Conservation (phyloP, 257 asterid species). For the Capsicum chinense region DNA sequence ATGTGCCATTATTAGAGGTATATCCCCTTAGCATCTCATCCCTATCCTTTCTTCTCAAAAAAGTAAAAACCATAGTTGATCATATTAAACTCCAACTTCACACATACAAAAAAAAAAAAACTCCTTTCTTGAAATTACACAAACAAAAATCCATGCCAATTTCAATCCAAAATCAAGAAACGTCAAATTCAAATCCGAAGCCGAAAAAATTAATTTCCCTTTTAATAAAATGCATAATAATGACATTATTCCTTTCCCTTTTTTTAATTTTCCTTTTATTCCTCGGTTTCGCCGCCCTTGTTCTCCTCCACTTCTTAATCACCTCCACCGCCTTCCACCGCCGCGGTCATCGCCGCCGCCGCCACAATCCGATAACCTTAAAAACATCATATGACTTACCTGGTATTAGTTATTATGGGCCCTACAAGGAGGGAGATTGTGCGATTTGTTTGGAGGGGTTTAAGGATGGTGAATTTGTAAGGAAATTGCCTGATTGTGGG, state of each 20-base stretch:
- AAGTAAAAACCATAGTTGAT: not conserved
- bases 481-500: constrained; percentile 66
- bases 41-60: not conserved
- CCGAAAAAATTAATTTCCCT: constrained; percentile 49
- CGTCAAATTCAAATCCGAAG: constrained; percentile 37
- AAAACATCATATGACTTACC: constrained; percentile 42
- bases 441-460: constrained; percentile 82
- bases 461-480: constrained; percentile 60
- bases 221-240: constrained; percentile 67
- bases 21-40: not conserved
- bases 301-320: constrained; percentile 76
- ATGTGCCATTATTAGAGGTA: not conserved
- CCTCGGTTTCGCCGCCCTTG: constrained; percentile 81
- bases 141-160: constrained; percentile 1
- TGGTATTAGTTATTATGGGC: constrained; percentile 39
- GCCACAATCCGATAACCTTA: not conserved
- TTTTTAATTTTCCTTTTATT: constrained; percentile 85
- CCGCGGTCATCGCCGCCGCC: constrained; percentile 47
- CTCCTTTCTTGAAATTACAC: no score
- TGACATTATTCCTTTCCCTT: constrained; percentile 63
- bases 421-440: constrained; percentile 61
- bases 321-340: constrained; percentile 63
- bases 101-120: not conserved
- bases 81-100: not conserved
- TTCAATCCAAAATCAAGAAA: constrained; percentile 13